phyloP scores from a whole-genome alignment of 345 rosid species.

The Sapria himalayana region DNA sequence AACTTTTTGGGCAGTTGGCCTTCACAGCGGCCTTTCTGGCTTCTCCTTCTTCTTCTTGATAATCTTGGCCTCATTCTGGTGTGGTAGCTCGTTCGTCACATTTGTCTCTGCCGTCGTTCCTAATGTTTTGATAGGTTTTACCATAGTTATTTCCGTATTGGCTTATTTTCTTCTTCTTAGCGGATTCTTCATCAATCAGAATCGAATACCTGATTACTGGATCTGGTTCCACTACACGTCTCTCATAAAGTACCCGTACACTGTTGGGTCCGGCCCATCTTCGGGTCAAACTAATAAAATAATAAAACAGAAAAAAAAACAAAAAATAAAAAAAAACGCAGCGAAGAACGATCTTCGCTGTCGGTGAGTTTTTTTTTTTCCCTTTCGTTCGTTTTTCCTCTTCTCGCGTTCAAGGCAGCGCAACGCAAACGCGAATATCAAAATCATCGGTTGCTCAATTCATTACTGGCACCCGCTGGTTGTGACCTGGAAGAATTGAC shows the following conservation, averaged over 20 bases:
- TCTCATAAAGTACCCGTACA: slow-evolving; percentile 48
- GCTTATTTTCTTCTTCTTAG: slow-evolving; percentile 82
- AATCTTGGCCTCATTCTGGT: slow-evolving; percentile 57
- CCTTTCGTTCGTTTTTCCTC: too few species aligned
- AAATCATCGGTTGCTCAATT: too few species aligned
- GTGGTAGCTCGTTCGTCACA: slow-evolving; percentile 70
- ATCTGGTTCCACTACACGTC: slow-evolving; percentile 85
- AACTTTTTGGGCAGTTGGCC: slow-evolving; percentile 76
- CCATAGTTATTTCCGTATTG: slow-evolving; percentile 61
- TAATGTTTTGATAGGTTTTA: slow-evolving; percentile 66
- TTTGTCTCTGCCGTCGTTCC: slow-evolving; percentile 68
- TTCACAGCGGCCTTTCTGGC: slow-evolving; percentile 41
- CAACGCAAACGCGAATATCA: too few species aligned
- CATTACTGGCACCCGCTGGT: too few species aligned
- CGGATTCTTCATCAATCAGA: slow-evolving; percentile 79
- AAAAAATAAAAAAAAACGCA: too few species aligned
- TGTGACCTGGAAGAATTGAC: too few species aligned
- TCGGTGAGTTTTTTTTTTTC: too few species aligned
- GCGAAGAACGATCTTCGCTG: too few species aligned
- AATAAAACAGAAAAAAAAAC: too few species aligned
- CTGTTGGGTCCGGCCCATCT: too few species aligned
- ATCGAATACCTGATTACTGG: slow-evolving; percentile 69
- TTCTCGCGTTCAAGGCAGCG: too few species aligned
- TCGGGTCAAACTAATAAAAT: too few species aligned
- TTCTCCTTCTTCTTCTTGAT: slow-evolving; percentile 47